Percentiles rank a stretch among this genome's conserved stretches.
These are phyloP conservation scores for Parvularia atlantis DNA, from an alignment of 78 protist genomes.

Conservation along the genomic window DNA sequence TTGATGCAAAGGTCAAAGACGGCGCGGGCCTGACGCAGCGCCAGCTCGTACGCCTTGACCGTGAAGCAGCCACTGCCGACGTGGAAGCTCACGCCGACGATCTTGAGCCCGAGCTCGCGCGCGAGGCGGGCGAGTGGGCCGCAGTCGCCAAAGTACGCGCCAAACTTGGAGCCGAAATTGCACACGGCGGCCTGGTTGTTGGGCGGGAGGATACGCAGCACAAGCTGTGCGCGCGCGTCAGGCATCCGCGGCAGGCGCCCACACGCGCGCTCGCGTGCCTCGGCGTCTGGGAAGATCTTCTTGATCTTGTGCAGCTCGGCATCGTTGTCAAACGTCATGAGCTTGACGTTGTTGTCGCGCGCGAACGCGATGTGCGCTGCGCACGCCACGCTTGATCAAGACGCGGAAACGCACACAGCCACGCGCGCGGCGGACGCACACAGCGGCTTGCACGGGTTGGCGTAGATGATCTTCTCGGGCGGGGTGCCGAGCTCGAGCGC, in stretches of 20 bases:
- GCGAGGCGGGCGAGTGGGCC: constrained; percentile 10
- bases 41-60: constrained; percentile 55
- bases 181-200: constrained; percentile 64
- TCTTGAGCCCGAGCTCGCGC: constrained; percentile 40
- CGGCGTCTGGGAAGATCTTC: constrained; percentile 65
- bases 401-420: too few relatives aligned
- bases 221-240: constrained; percentile 3
- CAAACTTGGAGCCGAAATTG: constrained; percentile 26
- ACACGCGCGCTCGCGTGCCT: too few relatives aligned
- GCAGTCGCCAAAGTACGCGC: neutral
- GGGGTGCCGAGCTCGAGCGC: constrained; percentile 47
- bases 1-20: constrained; percentile 41
- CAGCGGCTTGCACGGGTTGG: constrained; percentile 83
- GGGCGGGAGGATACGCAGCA: constrained; percentile 81
- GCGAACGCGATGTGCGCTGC: constrained; percentile 54
- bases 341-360: constrained; percentile 21
- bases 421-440: too few relatives aligned
- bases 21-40: constrained; percentile 44
- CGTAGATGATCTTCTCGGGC: constrained; percentile 69
- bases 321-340: constrained; percentile 82
- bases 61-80: constrained; percentile 82
- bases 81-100: constrained; percentile 83
- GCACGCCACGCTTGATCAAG: too few relatives aligned
- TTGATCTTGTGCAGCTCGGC: constrained; percentile 80
- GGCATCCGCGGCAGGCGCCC: too few relatives aligned